A percentile compares a stretch with the other conserved stretches of the same genome.
phyloP scores from a whole-genome alignment of 345 rosid genomes.

The Acer saccharum region DNA sequence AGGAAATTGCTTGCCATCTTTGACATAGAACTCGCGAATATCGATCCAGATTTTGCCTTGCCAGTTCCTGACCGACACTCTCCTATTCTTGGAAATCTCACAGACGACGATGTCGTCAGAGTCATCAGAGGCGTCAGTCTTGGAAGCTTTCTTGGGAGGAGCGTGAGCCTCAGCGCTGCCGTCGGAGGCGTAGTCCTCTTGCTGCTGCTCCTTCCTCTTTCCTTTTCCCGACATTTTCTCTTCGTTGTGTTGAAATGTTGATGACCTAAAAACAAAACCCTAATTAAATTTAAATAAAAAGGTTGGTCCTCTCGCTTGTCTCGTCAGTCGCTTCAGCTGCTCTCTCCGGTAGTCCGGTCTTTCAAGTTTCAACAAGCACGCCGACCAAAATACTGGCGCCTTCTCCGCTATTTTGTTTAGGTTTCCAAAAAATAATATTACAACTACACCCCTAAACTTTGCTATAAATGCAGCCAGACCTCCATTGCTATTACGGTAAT shows the following conservation, averaged over 20 bases:
- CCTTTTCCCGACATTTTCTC: conserved; percentile 70
- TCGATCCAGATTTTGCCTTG: conserved; percentile 77
- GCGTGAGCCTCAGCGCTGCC: conserved; percentile 57
- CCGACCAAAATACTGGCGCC: background rate
- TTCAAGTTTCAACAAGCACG: too few species aligned
- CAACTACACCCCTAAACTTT: too few species aligned
- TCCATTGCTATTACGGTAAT: too few species aligned
- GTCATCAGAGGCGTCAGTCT: conserved; percentile 51
- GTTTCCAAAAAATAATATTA: too few species aligned
- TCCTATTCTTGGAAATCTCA: conserved; percentile 88
- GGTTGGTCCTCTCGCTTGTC: background rate
- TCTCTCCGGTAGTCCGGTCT: too few species aligned
- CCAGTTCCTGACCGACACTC: conserved; percentile 86
- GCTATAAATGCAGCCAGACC: too few species aligned
- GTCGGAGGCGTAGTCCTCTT: conserved; percentile 55
- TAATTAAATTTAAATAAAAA: background rate
- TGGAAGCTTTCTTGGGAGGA: conserved; percentile 67
- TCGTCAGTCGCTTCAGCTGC: background rate
- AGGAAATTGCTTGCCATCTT: conserved; percentile 80
- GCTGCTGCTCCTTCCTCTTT: conserved; percentile 66
- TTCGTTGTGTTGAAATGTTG: background rate
- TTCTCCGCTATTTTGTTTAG: too few species aligned
- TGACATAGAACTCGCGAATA: conserved; percentile 87
- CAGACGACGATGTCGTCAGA: conserved; percentile 75
- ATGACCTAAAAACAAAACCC: background rate